phyloP scores from a whole-genome alignment of 1,139 yeast species.

The Wickerhamiella infanticola region DNA sequence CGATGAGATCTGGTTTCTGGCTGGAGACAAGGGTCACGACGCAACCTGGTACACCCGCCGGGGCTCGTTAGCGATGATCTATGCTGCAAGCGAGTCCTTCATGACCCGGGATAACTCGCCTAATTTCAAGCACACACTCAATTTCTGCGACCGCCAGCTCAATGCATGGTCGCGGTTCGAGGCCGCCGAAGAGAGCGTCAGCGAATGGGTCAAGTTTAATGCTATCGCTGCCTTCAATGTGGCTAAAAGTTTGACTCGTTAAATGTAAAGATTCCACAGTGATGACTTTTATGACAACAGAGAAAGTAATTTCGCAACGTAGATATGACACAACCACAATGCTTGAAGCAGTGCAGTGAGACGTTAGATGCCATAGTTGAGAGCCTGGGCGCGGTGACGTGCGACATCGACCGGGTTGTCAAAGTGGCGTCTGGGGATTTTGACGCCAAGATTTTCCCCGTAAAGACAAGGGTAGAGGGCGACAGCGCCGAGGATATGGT shows the following conservation, averaged over 20 bases:
- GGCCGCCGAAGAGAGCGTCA: constrained; percentile 41
- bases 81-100: constrained; percentile 52
- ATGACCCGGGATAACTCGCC: constrained; percentile 64
- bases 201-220: constrained; percentile 65
- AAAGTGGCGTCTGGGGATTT: too few species aligned
- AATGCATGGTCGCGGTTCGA: constrained; percentile 41
- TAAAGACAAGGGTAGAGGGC: too few species aligned
- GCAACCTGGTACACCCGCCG: constrained; percentile 91
- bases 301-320: too few species aligned
- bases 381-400: not conserved
- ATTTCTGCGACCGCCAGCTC: constrained; percentile 50
- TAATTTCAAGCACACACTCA: constrained; percentile 39
- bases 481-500: too few species aligned
- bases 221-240: constrained; percentile 52
- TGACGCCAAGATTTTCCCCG: too few species aligned
- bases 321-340: too few species aligned
- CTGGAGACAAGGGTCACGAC: constrained; percentile 74
- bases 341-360: not conserved
- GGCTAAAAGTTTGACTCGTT: constrained; percentile 33
- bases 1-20: constrained; percentile 68
- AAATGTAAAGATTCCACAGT: not conserved
- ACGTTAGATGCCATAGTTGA: not conserved
- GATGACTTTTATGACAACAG: not conserved
- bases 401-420: not conserved
- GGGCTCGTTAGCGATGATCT: constrained; percentile 49